A percentile compares a stretch with the other conserved stretches of the same genome.
Evolutionary conservation across 768 basidiomycete species (phyloP).

Genomic region (Tulasnella sp.): DNA sequence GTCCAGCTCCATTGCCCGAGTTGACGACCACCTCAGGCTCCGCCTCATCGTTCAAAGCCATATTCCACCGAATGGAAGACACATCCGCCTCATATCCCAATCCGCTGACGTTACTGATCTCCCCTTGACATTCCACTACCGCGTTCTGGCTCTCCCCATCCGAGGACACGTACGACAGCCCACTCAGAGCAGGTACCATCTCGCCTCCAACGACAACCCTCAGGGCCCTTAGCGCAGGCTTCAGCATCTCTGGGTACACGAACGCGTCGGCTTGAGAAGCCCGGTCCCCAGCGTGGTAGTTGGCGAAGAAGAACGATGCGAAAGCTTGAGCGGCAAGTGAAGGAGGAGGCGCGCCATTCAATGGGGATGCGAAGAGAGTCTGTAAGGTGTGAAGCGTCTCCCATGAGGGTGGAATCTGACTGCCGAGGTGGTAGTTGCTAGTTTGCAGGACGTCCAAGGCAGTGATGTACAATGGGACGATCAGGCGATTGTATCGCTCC

Average conservation of each 20-base stretch:
- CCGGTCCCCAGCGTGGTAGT: background rate
- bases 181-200: too few relatives aligned
- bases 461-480: slow-evolving; percentile 10
- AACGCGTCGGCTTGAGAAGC: background rate
- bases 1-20: too few relatives aligned
- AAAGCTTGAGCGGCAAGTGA: background rate
- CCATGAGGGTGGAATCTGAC: background rate
- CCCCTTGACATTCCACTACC: too few relatives aligned
- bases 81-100: too few relatives aligned
- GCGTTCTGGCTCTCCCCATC: too few relatives aligned
- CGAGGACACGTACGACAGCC: too few relatives aligned
- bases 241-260: slow-evolving; percentile 17
- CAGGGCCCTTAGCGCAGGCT: slow-evolving; percentile 9
- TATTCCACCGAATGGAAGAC: too few relatives aligned
- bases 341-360: slow-evolving; percentile 11
- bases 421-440: too few relatives aligned
- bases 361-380: slow-evolving; percentile 13
- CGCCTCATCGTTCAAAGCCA: too few relatives aligned
- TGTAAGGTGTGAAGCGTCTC: background rate
- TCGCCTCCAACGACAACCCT: background rate
- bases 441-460: background rate
- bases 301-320: slow-evolving; percentile 13
- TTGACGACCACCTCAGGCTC: too few relatives aligned
- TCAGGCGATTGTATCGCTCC: background rate
- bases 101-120: too few relatives aligned